These are phyloP conservation scores for Exophiala bonariae DNA, from an alignment of 2,329 filamentous ascomycete species.

Conservation along the genomic window DNA sequence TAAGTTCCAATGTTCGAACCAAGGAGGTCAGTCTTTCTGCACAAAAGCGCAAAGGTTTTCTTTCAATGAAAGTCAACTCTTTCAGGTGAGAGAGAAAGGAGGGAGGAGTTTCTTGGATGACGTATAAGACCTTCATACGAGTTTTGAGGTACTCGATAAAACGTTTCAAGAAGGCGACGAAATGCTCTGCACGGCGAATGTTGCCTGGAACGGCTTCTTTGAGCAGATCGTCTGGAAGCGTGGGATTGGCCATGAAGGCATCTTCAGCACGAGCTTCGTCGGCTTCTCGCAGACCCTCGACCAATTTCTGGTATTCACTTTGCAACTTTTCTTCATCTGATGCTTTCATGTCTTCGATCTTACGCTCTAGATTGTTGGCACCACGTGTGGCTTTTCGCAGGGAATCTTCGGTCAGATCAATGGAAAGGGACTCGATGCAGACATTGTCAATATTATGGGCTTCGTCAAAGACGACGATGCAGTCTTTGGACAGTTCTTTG, in stretches of 20 bases:
- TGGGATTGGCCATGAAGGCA: constrained; percentile 95
- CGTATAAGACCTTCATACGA: constrained; percentile 95
- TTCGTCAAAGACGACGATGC: constrained; percentile 97
- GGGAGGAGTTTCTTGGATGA: constrained; percentile 93
- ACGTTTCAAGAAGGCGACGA: constrained; percentile 88
- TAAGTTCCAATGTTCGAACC: constrained; percentile 90
- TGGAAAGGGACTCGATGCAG: constrained; percentile 95
- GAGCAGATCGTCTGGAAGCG: constrained; percentile 86
- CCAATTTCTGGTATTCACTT: constrained; percentile 91
- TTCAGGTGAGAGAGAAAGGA: constrained; percentile 92
- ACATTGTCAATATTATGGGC: constrained; percentile 99
- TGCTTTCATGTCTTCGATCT: constrained; percentile 92
- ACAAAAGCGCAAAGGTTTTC: constrained; percentile 89
- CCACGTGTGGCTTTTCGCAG: constrained; percentile 86
- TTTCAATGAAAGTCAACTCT: constrained; percentile 93
- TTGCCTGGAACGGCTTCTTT: constrained; percentile 97
- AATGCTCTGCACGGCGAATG: constrained; percentile 92
- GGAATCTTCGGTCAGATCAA: constrained; percentile 94
- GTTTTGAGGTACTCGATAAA: constrained; percentile 99
- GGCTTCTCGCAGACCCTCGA: constrained; percentile 83
- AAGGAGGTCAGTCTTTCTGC: constrained; percentile 92
- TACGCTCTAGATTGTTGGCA: constrained; percentile 85
- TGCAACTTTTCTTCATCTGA: constrained; percentile 93
- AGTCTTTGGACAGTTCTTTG: constrained; percentile 94
- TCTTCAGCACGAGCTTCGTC: constrained; percentile 91